phyloP scores from a whole-genome alignment of 2,329 filamentous ascomycete species.

The Trichoderma pleuroti region DNA sequence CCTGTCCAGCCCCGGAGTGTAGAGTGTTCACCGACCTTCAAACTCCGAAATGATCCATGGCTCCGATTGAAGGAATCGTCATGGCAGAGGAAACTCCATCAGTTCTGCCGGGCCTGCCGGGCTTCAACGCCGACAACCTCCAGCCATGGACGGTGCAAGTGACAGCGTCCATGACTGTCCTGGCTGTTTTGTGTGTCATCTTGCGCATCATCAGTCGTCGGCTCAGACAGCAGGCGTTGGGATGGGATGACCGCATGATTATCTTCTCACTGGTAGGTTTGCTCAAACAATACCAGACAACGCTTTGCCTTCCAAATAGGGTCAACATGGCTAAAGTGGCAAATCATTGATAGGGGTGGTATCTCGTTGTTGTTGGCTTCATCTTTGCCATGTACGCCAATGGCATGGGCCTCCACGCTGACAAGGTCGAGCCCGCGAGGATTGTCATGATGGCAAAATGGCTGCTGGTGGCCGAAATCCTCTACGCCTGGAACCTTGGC shows the following conservation, averaged over 20 bases:
- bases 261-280: constrained; percentile 44
- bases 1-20: background rate
- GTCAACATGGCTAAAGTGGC: background rate
- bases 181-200: constrained; percentile 37
- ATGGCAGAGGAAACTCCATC: constrained; percentile 7
- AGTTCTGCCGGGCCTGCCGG: constrained; percentile 21
- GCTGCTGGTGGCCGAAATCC: constrained; percentile 45
- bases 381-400: constrained; percentile 45
- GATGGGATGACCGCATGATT: constrained; percentile 50
- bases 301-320: too few relatives aligned
- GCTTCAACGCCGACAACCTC: constrained; percentile 32
- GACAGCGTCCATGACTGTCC: constrained; percentile 38
- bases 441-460: constrained; percentile 46
- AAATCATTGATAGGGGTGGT: constrained; percentile 34
- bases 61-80: background rate
- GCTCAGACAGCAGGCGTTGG: constrained; percentile 39
- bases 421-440: constrained; percentile 33
- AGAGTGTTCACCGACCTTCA: background rate
- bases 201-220: constrained; percentile 41
- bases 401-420: constrained; percentile 47
- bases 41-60: constrained; percentile 6
- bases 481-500: constrained; percentile 47
- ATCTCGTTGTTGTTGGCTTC: constrained; percentile 42
- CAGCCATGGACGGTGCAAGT: constrained; percentile 42
- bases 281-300: too few relatives aligned